Conservation (phyloP, 148 eudicot species). For the Suaeda aralocaspica region DNA sequence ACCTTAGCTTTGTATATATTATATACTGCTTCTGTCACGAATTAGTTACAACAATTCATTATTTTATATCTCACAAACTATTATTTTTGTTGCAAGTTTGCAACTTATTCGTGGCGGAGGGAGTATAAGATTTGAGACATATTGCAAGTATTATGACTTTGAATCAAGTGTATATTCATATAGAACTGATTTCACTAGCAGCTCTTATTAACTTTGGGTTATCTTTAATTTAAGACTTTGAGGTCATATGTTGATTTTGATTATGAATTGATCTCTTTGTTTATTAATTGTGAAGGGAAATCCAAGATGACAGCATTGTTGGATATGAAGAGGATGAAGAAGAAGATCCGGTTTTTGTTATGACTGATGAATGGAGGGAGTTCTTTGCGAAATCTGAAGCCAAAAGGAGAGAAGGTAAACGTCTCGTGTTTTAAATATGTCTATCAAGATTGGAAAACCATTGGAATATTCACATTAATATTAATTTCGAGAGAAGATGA, state of each 20-base stretch:
- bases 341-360: slow-evolving; percentile 59
- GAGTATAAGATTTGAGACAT: too few species aligned
- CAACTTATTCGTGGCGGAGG: too few species aligned
- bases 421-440: background rate
- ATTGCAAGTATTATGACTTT: too few species aligned
- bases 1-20: too few species aligned
- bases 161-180: too few species aligned
- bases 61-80: too few species aligned
- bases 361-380: slow-evolving; percentile 89
- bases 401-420: slow-evolving; percentile 51
- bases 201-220: too few species aligned
- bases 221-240: background rate
- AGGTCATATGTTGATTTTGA: background rate
- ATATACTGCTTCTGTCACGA: too few species aligned
- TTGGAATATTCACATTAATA: background rate
- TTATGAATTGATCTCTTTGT: background rate
- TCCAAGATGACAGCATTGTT: slow-evolving; percentile 24
- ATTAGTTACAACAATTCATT: too few species aligned
- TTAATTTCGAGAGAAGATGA: background rate
- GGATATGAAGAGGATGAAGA: slow-evolving; percentile 44
- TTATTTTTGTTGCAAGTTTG: too few species aligned
- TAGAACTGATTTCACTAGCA: too few species aligned
- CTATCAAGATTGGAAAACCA: background rate
- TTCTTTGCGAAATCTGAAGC: slow-evolving; percentile 90
- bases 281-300: slow-evolving; percentile 1